Conservation (phyloP, 306 rosid genomes). For the Delonix regia region DNA sequence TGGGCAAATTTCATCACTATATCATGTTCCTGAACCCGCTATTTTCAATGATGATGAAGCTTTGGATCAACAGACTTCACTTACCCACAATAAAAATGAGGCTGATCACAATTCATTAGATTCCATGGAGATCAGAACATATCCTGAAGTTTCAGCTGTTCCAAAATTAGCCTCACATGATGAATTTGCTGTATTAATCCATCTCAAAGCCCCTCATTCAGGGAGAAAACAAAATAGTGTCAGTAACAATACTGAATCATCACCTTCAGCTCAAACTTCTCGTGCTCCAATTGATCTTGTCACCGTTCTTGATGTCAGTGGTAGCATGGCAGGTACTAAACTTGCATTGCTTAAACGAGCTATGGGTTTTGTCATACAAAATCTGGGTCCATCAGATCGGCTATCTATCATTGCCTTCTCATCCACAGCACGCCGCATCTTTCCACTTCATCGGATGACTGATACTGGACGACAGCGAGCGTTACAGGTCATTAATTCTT, state of each 20-base stretch:
- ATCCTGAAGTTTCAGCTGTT: slow-evolving; percentile 81
- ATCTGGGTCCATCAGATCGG: slow-evolving; percentile 90
- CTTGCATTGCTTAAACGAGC: slow-evolving; percentile 93
- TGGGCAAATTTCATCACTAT: slow-evolving; percentile 57
- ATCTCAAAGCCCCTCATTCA: slow-evolving; percentile 83
- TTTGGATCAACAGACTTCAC: slow-evolving; percentile 60
- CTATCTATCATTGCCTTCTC: slow-evolving; percentile 91
- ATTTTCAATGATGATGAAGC: slow-evolving; percentile 82
- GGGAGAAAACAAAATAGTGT: slow-evolving; percentile 38
- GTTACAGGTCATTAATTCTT: slow-evolving; percentile 80
- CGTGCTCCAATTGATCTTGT: slow-evolving; percentile 91
- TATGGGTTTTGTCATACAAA: slow-evolving; percentile 96
- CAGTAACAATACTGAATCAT: slow-evolving; percentile 28
- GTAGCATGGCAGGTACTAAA: slow-evolving; percentile 98
- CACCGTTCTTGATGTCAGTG: slow-evolving; percentile 94
- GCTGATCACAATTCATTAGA: slow-evolving; percentile 38
- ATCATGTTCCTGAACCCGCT: slow-evolving; percentile 66
- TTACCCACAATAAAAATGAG: slow-evolving; percentile 41
- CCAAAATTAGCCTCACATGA: slow-evolving; percentile 65
- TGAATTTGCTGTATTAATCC: slow-evolving; percentile 69
- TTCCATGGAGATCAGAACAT: slow-evolving; percentile 67
- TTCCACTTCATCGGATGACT: slow-evolving; percentile 87
- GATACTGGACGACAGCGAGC: slow-evolving; percentile 84
- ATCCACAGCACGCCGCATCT: slow-evolving; percentile 91
- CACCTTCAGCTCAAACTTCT: slow-evolving; percentile 45